phyloP scores from a whole-genome alignment of 176 grass and related monocot species.

The Zoysia pacifica region DNA sequence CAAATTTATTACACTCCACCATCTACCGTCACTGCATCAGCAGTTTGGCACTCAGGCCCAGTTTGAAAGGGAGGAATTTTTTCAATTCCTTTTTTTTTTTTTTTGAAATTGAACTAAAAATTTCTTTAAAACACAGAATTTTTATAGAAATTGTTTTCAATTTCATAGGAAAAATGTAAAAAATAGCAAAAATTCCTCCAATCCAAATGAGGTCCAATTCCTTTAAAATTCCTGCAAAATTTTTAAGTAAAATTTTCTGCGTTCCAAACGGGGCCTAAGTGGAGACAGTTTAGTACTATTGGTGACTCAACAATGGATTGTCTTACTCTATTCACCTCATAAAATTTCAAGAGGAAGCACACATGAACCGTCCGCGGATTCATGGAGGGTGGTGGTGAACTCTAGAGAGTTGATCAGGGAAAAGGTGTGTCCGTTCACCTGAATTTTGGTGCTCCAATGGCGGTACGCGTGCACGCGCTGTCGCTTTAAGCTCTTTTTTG shows the following conservation, averaged over 20 bases:
- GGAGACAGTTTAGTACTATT: slow-evolving; percentile 1
- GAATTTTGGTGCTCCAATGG: slow-evolving; percentile 21
- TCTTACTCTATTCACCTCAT: slow-evolving; percentile 10
- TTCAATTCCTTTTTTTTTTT: no score
- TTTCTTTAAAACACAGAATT: no score
- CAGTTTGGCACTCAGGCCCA: background rate
- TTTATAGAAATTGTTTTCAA: no score
- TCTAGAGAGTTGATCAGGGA: slow-evolving; percentile 32
- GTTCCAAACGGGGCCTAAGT: background rate
- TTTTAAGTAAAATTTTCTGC: no score
- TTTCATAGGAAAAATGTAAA: no score
- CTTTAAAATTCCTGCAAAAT: no score
- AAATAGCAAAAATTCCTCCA: no score
- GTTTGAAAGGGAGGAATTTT: no score
- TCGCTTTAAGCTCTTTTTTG: slow-evolving; percentile 25
- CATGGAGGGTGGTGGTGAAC: slow-evolving; percentile 24
- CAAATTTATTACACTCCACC: slow-evolving; percentile 29
- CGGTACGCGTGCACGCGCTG: slow-evolving; percentile 11
- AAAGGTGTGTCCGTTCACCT: slow-evolving; percentile 31
- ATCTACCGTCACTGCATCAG: background rate
- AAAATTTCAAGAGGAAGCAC: slow-evolving; percentile 37
- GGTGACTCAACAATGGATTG: slow-evolving; percentile 15
- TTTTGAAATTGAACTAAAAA: no score
- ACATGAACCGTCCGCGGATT: slow-evolving; percentile 14
- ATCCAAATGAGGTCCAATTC: no score